phyloP scores from a whole-genome alignment of 768 basidiomycete species.

The Mycena capillaripes region DNA sequence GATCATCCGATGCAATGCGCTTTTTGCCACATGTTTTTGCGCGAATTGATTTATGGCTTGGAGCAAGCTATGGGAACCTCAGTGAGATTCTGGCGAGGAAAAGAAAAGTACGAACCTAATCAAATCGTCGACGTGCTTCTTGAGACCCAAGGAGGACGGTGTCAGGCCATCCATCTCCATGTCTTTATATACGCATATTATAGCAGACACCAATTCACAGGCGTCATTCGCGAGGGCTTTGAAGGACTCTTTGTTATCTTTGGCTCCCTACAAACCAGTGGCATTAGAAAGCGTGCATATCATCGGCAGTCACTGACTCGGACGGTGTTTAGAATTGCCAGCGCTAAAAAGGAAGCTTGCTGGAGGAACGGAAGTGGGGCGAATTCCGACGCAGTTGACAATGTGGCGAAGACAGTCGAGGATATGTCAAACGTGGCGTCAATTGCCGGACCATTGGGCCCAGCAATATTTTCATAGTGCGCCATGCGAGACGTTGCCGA shows the following conservation, averaged over 20 bases:
- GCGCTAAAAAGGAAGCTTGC: constrained; percentile 38
- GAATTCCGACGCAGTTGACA: constrained; percentile 36
- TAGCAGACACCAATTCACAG: constrained; percentile 41
- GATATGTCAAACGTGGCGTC: constrained; percentile 36
- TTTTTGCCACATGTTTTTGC: constrained; percentile 28
- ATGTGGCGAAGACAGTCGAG: constrained; percentile 37
- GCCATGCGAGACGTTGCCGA: constrained; percentile 18
- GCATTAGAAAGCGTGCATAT: neutral
- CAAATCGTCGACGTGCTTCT: constrained; percentile 36
- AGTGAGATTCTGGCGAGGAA: neutral
- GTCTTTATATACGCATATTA: constrained; percentile 36
- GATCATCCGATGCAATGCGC: constrained; percentile 32
- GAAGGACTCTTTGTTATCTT: constrained; percentile 42
- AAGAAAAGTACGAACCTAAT: constrained; percentile 29
- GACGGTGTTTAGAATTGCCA: constrained; percentile 37
- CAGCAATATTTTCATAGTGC: neutral
- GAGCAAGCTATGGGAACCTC: constrained; percentile 33
- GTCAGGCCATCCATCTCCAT: constrained; percentile 32
- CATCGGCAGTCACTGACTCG: constrained; percentile 20
- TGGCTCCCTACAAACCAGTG: constrained; percentile 32
- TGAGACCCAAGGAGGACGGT: constrained; percentile 28
- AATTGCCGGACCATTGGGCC: neutral
- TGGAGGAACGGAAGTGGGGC: constrained; percentile 41
- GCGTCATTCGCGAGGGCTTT: constrained; percentile 41
- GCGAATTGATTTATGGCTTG: constrained; percentile 36